phyloP scores from a whole-genome alignment of 2,329 filamentous ascomycete genomes.

The Sarocladium kiliense region DNA sequence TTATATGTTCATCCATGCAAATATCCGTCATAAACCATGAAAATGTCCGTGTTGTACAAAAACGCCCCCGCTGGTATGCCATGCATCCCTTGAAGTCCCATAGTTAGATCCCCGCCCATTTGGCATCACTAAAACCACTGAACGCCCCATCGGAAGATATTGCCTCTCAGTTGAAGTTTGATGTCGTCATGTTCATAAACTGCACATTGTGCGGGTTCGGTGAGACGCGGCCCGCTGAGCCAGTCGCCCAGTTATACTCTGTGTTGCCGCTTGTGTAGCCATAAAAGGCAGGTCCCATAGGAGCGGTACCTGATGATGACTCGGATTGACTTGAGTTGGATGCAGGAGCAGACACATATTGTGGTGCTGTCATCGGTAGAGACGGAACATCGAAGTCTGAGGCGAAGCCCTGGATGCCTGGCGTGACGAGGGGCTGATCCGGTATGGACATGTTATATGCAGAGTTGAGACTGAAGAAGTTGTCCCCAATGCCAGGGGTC shows the following conservation, averaged over 20 bases:
- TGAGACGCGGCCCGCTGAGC: conserved; percentile 26
- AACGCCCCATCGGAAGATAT: neutral
- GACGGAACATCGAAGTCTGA: conserved; percentile 39
- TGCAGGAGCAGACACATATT: conserved; percentile 37
- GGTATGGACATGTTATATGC: conserved; percentile 31
- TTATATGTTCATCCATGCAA: conserved; percentile 8
- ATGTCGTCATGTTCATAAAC: conserved; percentile 31
- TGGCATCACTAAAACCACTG: neutral
- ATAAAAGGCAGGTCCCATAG: conserved; percentile 38
- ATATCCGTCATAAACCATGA: conserved; percentile 8
- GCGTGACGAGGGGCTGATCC: conserved; percentile 46
- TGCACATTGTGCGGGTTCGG: conserved; percentile 19
- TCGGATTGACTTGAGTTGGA: conserved; percentile 36
- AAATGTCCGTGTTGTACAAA: neutral
- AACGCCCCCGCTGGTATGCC: neutral
- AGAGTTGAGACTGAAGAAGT: conserved; percentile 35
- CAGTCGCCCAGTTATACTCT: conserved; percentile 47
- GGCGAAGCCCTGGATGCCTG: conserved; percentile 39
- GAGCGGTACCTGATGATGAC: conserved; percentile 40
- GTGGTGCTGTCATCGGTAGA: conserved; percentile 35
- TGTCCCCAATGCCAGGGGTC: conserved; percentile 43
- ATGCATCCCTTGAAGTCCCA: neutral
- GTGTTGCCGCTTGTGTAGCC: conserved; percentile 31
- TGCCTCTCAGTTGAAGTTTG: conserved; percentile 16
- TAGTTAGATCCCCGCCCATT: neutral